A percentile compares a stretch with the other conserved stretches of the same genome.
Conservation (phyloP, 2,329 filamentous ascomycete genomes). For the Verruconis gallopava region DNA sequence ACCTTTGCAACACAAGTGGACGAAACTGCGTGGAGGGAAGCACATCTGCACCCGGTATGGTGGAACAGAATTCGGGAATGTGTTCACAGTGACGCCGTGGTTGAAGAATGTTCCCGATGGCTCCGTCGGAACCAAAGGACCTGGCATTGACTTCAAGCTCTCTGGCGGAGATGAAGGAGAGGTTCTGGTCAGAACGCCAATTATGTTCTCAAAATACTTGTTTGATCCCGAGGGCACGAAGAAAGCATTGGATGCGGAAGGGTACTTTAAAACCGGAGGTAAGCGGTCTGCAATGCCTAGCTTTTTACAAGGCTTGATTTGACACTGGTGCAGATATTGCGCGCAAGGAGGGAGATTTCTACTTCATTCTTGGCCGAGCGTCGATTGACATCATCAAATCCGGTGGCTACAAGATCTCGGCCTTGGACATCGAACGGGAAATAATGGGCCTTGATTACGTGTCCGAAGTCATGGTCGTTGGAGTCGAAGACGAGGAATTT, state of each 20-base stretch:
- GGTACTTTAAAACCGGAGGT: constrained; percentile 38
- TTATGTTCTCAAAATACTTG: constrained; percentile 29
- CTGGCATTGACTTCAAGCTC: constrained; percentile 29
- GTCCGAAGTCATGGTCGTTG: constrained; percentile 40
- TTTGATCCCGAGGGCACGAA: constrained; percentile 30
- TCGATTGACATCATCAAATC: constrained; percentile 43
- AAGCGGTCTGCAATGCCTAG: constrained; percentile 8
- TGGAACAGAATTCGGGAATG: constrained; percentile 30
- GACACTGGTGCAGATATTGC: constrained; percentile 12
- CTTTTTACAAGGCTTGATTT: background rate
- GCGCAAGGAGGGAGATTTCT: constrained; percentile 29
- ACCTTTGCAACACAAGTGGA: constrained; percentile 39
- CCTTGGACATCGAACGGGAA: constrained; percentile 41
- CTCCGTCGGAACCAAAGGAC: constrained; percentile 24
- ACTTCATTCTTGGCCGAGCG: constrained; percentile 40
- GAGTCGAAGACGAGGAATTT: constrained; percentile 40
- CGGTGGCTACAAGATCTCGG: constrained; percentile 43
- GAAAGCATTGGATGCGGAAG: constrained; percentile 32
- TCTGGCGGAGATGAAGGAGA: constrained; percentile 36
- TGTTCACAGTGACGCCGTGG: constrained; percentile 29
- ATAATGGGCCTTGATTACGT: constrained; percentile 36
- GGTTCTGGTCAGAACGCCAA: constrained; percentile 27
- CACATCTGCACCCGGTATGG: constrained; percentile 31
- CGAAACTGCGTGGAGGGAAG: constrained; percentile 26
- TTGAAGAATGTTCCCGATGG: constrained; percentile 18